These are phyloP conservation scores for Collybiopsis confluens DNA, from an alignment of 768 basidiomycete species.

Conservation along the genomic window DNA sequence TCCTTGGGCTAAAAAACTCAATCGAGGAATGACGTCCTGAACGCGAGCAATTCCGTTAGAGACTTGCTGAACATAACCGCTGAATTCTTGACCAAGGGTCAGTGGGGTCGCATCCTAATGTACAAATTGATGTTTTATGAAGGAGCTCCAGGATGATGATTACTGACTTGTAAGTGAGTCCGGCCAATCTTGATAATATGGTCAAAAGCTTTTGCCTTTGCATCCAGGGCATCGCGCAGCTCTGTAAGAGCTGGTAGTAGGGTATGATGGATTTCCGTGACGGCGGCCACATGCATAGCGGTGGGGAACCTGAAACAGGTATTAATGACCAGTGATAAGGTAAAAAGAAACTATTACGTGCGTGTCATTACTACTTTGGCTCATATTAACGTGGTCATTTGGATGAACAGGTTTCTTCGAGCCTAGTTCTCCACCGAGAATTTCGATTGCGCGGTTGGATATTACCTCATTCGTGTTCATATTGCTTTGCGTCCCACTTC, in stretches of 20 bases:
- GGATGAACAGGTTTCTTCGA: conserved; percentile 98
- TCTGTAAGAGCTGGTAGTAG: conserved; percentile 84
- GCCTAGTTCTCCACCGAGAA: conserved; percentile 91
- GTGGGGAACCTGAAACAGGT: conserved; percentile 79
- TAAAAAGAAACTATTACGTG: conserved; percentile 32
- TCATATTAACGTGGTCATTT: conserved; percentile 99
- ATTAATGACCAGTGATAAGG: not conserved
- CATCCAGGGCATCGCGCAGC: conserved; percentile 79
- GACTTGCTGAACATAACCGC: conserved; percentile 95
- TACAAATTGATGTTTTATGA: conserved; percentile 1
- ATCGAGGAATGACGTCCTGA: conserved; percentile 74
- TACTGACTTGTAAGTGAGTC: conserved; percentile 93
- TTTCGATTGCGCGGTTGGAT: conserved; percentile 96
- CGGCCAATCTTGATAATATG: conserved; percentile 98
- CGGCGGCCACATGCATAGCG: conserved; percentile 97
- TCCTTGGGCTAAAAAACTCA: conserved; percentile 91
- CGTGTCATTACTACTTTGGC: conserved; percentile 99
- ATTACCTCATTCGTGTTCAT: conserved; percentile 99
- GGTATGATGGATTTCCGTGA: conserved; percentile 74
- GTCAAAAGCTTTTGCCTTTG: conserved; percentile 79
- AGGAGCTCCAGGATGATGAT: too few relatives aligned
- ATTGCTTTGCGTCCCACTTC: conserved; percentile 97
- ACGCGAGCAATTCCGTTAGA: conserved; percentile 86
- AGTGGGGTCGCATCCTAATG: conserved; percentile 91
- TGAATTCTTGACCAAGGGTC: conserved; percentile 98